phyloP scores from a whole-genome alignment of 1,284 basidiomycete genomes.

The Cystobasidium sp. region DNA sequence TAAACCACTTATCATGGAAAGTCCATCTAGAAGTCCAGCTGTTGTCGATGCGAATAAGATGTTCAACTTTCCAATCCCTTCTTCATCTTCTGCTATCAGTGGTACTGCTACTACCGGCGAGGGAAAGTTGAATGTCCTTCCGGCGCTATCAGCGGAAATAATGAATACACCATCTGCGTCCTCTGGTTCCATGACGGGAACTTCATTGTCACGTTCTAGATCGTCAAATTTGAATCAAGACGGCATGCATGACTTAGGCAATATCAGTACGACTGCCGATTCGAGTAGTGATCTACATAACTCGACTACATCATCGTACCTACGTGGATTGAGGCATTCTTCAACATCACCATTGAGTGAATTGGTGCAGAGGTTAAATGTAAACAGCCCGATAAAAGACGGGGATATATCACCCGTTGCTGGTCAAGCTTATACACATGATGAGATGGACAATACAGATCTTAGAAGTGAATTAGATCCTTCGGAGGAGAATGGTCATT shows the following conservation, averaged over 20 bases:
- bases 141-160: too few relatives aligned
- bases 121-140: not conserved
- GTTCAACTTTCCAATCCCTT: conserved; percentile 16
- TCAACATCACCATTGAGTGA: conserved; percentile 32
- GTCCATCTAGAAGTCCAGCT: conserved; percentile 35
- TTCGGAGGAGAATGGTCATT: not conserved
- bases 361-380: conserved; percentile 9
- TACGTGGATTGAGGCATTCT: conserved; percentile 19
- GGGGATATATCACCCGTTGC: not conserved
- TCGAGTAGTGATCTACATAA: not conserved
- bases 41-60: conserved; percentile 16
- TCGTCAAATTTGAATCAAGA: too few relatives aligned
- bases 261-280: too few relatives aligned
- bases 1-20: conserved; percentile 37
- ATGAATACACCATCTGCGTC: too few relatives aligned
- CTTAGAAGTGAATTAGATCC: conserved; percentile 16
- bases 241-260: too few relatives aligned
- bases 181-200: too few relatives aligned
- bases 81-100: not conserved
- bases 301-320: not conserved
- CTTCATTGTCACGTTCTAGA: too few relatives aligned
- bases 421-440: too few relatives aligned
- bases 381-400: conserved; percentile 7
- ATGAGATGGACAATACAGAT: conserved; percentile 7
- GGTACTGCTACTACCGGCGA: not conserved